Evolutionary conservation across 768 basidiomycete species (phyloP).

Genomic region (Lentinula raphanica): DNA sequence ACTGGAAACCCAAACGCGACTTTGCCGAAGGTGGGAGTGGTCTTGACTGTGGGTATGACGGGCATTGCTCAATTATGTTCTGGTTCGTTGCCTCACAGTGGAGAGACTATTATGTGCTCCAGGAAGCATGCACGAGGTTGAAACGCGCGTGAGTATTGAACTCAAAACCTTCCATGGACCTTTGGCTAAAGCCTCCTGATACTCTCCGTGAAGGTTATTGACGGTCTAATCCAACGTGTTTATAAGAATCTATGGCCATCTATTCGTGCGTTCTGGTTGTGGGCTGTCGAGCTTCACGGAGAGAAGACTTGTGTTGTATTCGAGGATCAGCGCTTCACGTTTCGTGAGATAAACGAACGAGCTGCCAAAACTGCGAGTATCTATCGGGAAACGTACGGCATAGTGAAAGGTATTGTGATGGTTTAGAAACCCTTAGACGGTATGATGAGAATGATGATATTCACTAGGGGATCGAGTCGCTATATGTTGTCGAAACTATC

Average conservation of each 20-base stretch:
- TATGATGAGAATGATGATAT: too few species aligned
- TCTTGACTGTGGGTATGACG: background rate
- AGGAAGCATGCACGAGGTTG: constrained; percentile 2
- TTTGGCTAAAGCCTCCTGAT: too few species aligned
- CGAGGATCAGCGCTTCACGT: constrained; percentile 42
- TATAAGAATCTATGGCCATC: constrained; percentile 51
- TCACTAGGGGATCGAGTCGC: constrained; percentile 35
- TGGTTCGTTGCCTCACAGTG: background rate
- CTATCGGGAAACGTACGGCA: constrained; percentile 35
- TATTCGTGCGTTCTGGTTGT: constrained; percentile 41
- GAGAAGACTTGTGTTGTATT: constrained; percentile 44
- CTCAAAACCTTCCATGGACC: too few species aligned
- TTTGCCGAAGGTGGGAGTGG: background rate
- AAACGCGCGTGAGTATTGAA: background rate
- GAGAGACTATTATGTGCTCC: background rate
- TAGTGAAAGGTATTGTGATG: constrained; percentile 38
- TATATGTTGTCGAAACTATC: constrained; percentile 44
- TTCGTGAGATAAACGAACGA: constrained; percentile 29
- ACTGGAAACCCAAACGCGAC: constrained; percentile 1
- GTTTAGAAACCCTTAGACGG: too few species aligned
- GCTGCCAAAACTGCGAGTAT: constrained; percentile 32
- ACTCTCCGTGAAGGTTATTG: constrained; percentile 24
- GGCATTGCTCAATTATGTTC: background rate
- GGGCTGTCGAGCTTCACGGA: constrained; percentile 26
- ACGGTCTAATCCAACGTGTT: constrained; percentile 40